Evolutionary conservation across 2,329 filamentous ascomycete genomes (phyloP).

Genomic region (Colletotrichum tropicale): DNA sequence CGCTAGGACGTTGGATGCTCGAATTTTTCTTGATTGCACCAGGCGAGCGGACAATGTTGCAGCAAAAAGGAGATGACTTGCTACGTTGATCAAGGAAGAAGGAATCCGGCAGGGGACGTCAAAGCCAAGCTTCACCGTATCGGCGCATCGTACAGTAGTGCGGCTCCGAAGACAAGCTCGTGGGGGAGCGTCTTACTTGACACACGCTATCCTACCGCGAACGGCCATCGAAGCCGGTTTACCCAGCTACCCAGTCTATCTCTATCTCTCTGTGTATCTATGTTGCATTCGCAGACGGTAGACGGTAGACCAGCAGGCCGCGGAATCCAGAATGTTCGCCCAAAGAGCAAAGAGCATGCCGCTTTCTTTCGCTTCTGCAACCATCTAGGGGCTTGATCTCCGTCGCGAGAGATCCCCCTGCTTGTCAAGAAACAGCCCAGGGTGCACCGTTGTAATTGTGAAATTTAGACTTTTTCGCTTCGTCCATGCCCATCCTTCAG

Average conservation of each 20-base stretch:
- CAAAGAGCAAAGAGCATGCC: neutral
- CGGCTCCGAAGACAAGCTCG: conserved; percentile 8
- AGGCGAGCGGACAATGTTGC: neutral
- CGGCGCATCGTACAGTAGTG: neutral
- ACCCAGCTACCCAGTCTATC: neutral
- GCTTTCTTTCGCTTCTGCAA: neutral
- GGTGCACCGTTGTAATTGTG: conserved; percentile 3
- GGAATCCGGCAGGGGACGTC: neutral
- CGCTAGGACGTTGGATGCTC: neutral
- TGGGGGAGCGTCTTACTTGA: neutral
- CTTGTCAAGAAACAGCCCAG: conserved; percentile 4
- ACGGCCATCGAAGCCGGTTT: neutral
- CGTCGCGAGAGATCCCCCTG: neutral
- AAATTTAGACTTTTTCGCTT: conserved; percentile 9
- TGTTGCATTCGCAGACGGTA: neutral
- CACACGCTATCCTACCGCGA: neutral
- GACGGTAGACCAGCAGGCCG: neutral
- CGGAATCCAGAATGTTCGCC: neutral
- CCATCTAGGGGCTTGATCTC: neutral
- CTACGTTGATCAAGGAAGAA: neutral
- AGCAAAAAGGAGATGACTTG: neutral
- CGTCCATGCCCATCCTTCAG: neutral
- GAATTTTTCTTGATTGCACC: neutral
- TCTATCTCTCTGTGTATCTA: neutral
- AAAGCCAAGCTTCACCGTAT: neutral